Evolutionary conservation across 1,284 basidiomycete genomes (phyloP), one percentile per base, ranked within the genome.

Genomic region (Entoloma clypeatum): DNA sequence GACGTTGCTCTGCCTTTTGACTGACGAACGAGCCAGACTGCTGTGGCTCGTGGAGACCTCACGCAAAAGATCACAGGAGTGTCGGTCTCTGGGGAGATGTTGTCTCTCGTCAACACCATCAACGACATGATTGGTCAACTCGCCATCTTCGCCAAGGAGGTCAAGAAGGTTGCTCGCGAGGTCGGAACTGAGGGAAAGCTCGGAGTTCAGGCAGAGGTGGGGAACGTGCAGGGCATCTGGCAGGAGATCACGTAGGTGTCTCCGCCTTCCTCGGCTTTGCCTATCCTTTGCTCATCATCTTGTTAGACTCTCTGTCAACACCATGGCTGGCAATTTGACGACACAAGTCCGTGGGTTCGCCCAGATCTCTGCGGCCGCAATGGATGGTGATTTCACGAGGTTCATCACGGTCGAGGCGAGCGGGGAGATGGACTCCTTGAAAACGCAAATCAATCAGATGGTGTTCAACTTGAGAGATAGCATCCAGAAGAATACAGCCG

Each of bases 361-460:
- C 0, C 95, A 99, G 66, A 99, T 99, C 58, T 95, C 92, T 0
- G 94, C 95, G 0, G 96, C 96, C 1, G 96, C 96, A 10, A 98
- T 95, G 71, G 95, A 98, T 59, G 96, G 96, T 48, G 96, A 99
- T 69, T 99, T 98, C 67, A 95, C 92, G 14, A 81, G 94, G 14
- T 99, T 99, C 74, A 98, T 99, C 71, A 99, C 96, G 11, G 95
- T 99, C 60, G 95, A 99, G 60, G 96, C 95, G 0, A 88, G 83
- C 43, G 96, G 96, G 43, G 96, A 99, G 67, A 98, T 99, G 96
- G 95, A 99, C 68, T 94, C 90, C 47, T 78, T 99, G 68, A 99
- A 99, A 77, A 98, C 92, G 4, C 96, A 98, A 70, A 96, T 96
- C 72, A 95, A 96, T 61, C 92, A 96, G 65, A 98, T 98, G 95